Evolutionary conservation across 768 basidiomycete species (phyloP), one percentile per base, ranked within the genome.

Genomic region (Cubamyces sp.): DNA sequence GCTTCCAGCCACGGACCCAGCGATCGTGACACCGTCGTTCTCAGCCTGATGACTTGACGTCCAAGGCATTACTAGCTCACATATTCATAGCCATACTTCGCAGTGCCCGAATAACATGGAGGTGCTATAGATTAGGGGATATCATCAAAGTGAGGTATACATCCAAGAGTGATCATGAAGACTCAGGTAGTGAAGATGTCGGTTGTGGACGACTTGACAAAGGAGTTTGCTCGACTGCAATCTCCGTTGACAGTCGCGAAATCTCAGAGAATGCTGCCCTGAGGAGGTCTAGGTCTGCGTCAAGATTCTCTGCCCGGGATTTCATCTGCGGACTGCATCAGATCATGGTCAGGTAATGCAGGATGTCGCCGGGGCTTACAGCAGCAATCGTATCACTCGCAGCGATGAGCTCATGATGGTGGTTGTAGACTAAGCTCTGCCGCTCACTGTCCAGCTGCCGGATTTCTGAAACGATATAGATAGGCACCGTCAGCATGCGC

Each of bases 351-450:
- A 49, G 5, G 9, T 34, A 21, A 55, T 12, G 14, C 6, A 48
- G 25, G 9, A 43, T 16, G 19, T 5, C 9, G 21, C 23, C 9
- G 28, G 39, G 34, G 68, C 87, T 19, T 74, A 94, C 93, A 5
- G 88, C 86, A 62, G 88, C 86, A 65, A 97, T 96, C 9, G 95
- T 96, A 68, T 94, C 92, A 61, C 90, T 93, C 3, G 95, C 95
- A 1, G 92, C 92, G 53, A 97, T 95, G 19, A 97, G 87, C 66
- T 97, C 95, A 61, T 95, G 93, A 69, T 97, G 95, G 70, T 96
- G 94, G 68, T 96, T 94, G 71, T 97, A 97, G 12, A 97, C 94
- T 46, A 97, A 79, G 9, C 91, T 90, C 74, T 97, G 94, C 23
- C 92, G 79, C 69, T 96, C 94, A 69, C 89, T 86, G 59, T 96